Conservation (phyloP, 75 land plant species). For the Picea glauca region DNA sequence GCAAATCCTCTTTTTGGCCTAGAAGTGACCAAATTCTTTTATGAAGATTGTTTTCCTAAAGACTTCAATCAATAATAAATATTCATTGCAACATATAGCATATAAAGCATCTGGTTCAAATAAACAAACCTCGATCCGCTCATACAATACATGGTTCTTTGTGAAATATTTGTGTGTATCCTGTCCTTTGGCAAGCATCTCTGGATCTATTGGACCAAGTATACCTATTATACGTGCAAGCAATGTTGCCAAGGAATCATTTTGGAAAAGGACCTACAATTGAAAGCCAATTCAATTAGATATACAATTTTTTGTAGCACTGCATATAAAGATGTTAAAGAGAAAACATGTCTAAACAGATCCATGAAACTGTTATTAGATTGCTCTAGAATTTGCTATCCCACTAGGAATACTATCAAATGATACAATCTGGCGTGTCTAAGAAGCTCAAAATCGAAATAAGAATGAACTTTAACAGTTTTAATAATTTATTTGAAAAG, state of each 20-base stretch:
- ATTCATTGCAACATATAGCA: neutral
- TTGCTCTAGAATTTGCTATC: no score
- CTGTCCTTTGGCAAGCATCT: conserved; percentile 71
- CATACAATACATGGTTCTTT: conserved; percentile 68
- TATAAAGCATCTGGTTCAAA: neutral
- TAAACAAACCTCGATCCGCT: conserved; percentile 71
- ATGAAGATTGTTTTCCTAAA: neutral
- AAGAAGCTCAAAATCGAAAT: no score
- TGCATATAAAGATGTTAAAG: no score
- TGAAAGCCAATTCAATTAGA: no score
- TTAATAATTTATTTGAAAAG: no score
- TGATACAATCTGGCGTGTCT: no score
- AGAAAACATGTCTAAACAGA: no score
- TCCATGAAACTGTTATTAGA: no score
- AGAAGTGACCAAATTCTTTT: neutral
- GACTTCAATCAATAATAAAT: neutral
- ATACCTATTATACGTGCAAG: conserved; percentile 89
- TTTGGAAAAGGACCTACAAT: conserved; percentile 85
- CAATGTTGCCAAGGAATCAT: conserved; percentile 74
- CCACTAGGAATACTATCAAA: no score
- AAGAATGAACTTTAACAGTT: no score
- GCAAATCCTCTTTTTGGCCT: no score
- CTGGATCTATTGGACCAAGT: conserved; percentile 88
- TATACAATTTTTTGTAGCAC: no score
- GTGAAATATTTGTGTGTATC: conserved; percentile 94